Percentiles rank a stretch among this genome's conserved stretches.
Evolutionary conservation across 2,329 filamentous ascomycete genomes (phyloP).

Genomic region (Phyllosticta citrichinensis): DNA sequence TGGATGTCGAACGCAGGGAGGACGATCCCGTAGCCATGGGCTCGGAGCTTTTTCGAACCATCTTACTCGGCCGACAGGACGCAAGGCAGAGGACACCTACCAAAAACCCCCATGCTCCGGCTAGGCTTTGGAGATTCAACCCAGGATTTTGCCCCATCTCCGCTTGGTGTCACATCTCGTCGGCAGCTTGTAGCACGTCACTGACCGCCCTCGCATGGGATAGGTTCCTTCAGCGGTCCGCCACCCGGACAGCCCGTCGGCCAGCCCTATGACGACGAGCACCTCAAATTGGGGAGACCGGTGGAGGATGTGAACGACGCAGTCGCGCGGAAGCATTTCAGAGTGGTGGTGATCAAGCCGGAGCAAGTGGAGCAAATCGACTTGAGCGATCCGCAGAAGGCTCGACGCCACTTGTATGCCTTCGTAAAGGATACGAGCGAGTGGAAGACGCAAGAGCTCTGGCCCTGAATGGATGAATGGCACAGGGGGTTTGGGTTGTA

Average conservation of each 20-base stretch:
- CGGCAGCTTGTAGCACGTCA: conserved; percentile 10
- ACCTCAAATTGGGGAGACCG: conserved; percentile 47
- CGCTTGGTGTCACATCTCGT: neutral
- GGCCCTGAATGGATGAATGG: conserved; percentile 20
- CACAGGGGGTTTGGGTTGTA: neutral
- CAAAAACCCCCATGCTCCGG: neutral
- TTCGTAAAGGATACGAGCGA: conserved; percentile 40
- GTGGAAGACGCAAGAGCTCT: conserved; percentile 47
- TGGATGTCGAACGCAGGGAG: conserved; percentile 1
- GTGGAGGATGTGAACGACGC: conserved; percentile 62
- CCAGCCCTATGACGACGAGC: conserved; percentile 34
- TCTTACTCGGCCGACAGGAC: neutral
- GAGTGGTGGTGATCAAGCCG: conserved; percentile 79
- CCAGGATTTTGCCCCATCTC: neutral
- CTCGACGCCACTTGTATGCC: conserved; percentile 58
- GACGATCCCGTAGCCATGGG: neutral
- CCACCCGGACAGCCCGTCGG: conserved; percentile 38
- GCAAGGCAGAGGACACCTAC: conserved; percentile 1
- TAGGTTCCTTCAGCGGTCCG: conserved; percentile 54
- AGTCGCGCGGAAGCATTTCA: conserved; percentile 64
- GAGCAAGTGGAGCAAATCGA: conserved; percentile 68
- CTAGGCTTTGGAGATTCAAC: neutral
- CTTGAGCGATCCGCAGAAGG: conserved; percentile 54
- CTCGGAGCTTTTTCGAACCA: neutral
- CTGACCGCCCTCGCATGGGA: conserved; percentile 36